Conservation (phyloP, 495 filamentous ascomycete species). For the Daldinia concentrica region DNA sequence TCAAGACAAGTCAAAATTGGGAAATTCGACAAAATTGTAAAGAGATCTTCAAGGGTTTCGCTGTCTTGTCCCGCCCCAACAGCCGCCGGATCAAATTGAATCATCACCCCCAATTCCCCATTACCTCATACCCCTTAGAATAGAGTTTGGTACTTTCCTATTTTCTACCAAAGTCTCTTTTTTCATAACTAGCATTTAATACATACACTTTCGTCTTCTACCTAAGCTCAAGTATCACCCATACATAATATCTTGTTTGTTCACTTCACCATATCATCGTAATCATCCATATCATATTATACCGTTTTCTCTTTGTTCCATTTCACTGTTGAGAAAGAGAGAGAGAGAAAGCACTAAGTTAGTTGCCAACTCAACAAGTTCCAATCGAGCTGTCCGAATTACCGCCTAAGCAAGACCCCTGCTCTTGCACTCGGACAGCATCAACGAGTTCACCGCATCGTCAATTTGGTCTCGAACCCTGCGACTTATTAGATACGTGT, state of each 20-base stretch:
- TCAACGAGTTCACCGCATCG: slow-evolving; percentile 38
- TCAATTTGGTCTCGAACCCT: slow-evolving; percentile 18
- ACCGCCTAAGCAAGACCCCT: slow-evolving; percentile 4
- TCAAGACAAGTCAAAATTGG: too few relatives aligned
- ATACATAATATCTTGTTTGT: neutral
- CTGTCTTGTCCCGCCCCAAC: slow-evolving; percentile 9
- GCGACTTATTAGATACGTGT: slow-evolving; percentile 19
- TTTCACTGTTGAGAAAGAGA: neutral
- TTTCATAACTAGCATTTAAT: neutral
- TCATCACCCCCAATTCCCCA: neutral
- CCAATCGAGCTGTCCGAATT: slow-evolving; percentile 14
- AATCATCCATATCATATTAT: slow-evolving; percentile 15
- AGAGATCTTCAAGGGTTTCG: slow-evolving; percentile 29
- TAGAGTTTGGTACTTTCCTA: slow-evolving; percentile 28
- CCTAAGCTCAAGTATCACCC: neutral
- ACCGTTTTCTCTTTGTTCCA: slow-evolving; percentile 1
- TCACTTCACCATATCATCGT: slow-evolving; percentile 1
- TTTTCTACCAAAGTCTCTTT: slow-evolving; percentile 1
- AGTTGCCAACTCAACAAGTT: slow-evolving; percentile 22
- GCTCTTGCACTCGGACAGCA: slow-evolving; percentile 21
- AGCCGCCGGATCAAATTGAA: slow-evolving; percentile 19
- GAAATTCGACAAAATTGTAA: neutral
- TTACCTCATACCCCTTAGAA: slow-evolving; percentile 37
- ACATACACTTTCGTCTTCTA: neutral
- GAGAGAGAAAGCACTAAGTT: neutral